Base-by-base conservation (phyloP, 2,329 filamentous ascomycete genomes). In the Fusarium redolens region DNA sequence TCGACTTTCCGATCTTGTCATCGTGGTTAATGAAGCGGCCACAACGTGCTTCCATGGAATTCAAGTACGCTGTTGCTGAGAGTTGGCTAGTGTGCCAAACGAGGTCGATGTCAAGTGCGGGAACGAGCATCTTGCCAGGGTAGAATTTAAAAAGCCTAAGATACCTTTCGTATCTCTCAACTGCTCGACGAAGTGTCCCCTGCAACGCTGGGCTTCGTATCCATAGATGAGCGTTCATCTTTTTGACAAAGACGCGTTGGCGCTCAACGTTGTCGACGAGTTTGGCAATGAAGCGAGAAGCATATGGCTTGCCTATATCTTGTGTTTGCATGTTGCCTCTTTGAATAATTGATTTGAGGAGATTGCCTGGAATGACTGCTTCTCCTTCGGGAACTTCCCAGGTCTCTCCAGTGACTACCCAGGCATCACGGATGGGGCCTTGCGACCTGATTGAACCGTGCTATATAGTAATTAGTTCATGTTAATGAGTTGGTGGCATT, bases 11-110 rank as follows among this genome's bases (percentile, higher is more conserved):
- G 7, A 76, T 67, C 61, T 73, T 76, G 31, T 76, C 74, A 37
- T 76, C 72, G 22, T 75, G 65, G 47, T 72, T 80, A 28, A 84
- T 78, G 57, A 80, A 79, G 13, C 74, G 62, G 1, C 79, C 77
- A 17, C 65, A 72, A 0, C 61, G 59, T 13, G 56, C 40, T 51
- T 71, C 61, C 50, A 70, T 69, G 3, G 68, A 67, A 38, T 59
- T 41, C 5, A 41, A 62, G 69, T 84, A 83, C 0, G 59, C 57
- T 7, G 20, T 50, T 1, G 81, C 70, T 10, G 80, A 81, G 60
- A 80, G 79, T 62, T 83, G 83, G 65, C 84, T 83, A 6, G 83
- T 84, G 60, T 84, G 82, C 83, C 83, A 85, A 12, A 77, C 82
- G 8, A 85, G 74, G 54, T 85, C 83, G 30, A 85, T 78, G 41